phyloP scores from a whole-genome alignment of 225 moss, liverwort and hornwort genomes.

The Lunularia cruciata region DNA sequence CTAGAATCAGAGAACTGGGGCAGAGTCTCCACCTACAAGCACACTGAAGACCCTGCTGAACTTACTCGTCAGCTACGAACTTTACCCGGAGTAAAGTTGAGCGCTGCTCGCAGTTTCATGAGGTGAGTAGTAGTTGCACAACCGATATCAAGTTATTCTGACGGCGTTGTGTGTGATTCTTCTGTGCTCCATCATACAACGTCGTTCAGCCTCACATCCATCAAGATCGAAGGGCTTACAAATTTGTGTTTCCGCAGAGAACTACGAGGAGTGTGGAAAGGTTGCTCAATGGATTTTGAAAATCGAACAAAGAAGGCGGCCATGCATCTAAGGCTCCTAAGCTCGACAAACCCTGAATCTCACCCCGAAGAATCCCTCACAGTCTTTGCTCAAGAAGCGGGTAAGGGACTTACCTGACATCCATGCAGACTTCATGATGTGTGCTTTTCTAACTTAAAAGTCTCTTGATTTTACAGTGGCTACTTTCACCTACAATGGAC shows the following conservation, averaged over 20 bases:
- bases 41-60: constrained; percentile 30
- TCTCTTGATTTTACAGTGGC: neutral
- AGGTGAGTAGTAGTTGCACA: neutral
- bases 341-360: constrained; percentile 30
- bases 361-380: constrained; percentile 29
- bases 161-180: neutral
- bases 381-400: constrained; percentile 28
- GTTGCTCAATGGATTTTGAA: constrained; percentile 23
- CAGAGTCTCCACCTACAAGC: constrained; percentile 41
- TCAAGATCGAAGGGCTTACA: neutral
- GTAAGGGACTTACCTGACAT: constrained; percentile 2
- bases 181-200: too few relatives aligned
- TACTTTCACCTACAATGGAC: too few relatives aligned
- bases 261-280: constrained; percentile 39
- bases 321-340: constrained; percentile 35
- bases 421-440: neutral
- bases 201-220: too few relatives aligned
- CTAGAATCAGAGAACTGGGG: constrained; percentile 36
- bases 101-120: constrained; percentile 31
- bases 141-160: neutral
- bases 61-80: constrained; percentile 37
- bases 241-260: constrained; percentile 22
- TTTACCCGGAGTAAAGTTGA: constrained; percentile 36
- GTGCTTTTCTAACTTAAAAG: neutral
- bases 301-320: constrained; percentile 36